phyloP scores from a whole-genome alignment of 2,329 filamentous ascomycete species.

The Fusarium subglutinans region DNA sequence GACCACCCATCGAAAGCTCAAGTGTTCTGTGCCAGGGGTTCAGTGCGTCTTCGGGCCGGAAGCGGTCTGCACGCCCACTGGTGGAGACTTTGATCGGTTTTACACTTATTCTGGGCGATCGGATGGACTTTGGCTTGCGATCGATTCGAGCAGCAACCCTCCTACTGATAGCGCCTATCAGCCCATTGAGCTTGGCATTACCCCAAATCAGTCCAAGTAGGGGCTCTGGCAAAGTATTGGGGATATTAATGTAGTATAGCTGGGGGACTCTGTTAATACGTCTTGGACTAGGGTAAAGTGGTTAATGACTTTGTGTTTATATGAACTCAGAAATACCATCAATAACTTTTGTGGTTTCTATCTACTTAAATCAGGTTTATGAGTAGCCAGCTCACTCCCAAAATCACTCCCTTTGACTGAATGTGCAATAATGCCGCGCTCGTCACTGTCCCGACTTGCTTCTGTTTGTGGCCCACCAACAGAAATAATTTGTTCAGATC shows the following conservation, averaged over 20 bases:
- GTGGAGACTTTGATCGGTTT: not conserved
- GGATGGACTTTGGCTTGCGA: not conserved
- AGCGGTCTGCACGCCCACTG: not conserved
- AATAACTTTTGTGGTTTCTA: not conserved
- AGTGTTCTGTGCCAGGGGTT: not conserved
- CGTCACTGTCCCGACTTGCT: not conserved
- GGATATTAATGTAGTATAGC: no score
- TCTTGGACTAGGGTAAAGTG: not conserved
- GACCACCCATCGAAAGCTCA: not conserved
- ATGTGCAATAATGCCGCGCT: not conserved
- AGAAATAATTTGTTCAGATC: not conserved
- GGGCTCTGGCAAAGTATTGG: fast-evolving
- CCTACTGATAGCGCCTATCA: not conserved
- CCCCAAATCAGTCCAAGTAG: not conserved
- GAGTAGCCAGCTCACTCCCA: not conserved
- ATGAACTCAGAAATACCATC: fast-evolving
- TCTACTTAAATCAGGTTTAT: not conserved
- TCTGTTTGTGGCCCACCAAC: not conserved
- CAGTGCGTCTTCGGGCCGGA: not conserved
- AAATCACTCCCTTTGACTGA: not conserved
- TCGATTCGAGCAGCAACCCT: not conserved
- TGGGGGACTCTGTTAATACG: fast-evolving
- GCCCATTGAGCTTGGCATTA: not conserved
- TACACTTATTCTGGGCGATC: not conserved
- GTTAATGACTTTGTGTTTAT: fast-evolving